Evolutionary conservation across 1,284 basidiomycete genomes (phyloP), one percentile per base, ranked within the genome.

Genomic region (Flammula alnicola): DNA sequence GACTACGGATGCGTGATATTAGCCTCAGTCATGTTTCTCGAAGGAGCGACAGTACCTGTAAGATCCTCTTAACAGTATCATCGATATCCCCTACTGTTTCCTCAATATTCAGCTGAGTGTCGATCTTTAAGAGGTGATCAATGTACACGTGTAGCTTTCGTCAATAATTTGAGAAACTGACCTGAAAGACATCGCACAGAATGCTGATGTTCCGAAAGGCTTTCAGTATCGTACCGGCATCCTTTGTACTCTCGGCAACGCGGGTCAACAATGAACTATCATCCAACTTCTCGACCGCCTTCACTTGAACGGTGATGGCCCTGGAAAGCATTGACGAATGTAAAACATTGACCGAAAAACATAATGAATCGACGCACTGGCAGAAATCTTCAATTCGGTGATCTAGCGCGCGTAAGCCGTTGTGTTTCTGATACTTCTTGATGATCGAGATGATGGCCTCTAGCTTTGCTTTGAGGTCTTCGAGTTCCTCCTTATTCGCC

Each of bases 111-210:
- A 44, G 27, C 31, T 44, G 42, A 20, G 42, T 44, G 17, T 44
- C 42, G 6, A 44, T 44, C 42, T 44, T 32, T 8, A 44, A 22
- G 27, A 31, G 11, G n/a, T 30, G 26, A 10, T 44, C 16, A 44
- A 44, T 22, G 19, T 25, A 25, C 25, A 41, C n/a, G 17, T 33
- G 27, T 16, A 44, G 26, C 16, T 25, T 5, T 6, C 2, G 26
- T 27, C 6, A 40, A n/a, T 19, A 12, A 47, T 12, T 32, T 23
- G 32, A 47, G n/a, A 31, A 23, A 40, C 45, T 23, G 20, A 47
- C 45, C 36, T 47, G 45, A 40, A 47, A 47, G 45, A 47, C 29
- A 26, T 47, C 46, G 19, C 46, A 47, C 14, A 47, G 37, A 36
- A 25, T 47, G 46, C 17, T 39, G 37, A 47, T 41, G 27, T 41